These are phyloP conservation scores for Durotheca rogersii DNA, from an alignment of 495 filamentous ascomycete genomes.

Conservation along the genomic window DNA sequence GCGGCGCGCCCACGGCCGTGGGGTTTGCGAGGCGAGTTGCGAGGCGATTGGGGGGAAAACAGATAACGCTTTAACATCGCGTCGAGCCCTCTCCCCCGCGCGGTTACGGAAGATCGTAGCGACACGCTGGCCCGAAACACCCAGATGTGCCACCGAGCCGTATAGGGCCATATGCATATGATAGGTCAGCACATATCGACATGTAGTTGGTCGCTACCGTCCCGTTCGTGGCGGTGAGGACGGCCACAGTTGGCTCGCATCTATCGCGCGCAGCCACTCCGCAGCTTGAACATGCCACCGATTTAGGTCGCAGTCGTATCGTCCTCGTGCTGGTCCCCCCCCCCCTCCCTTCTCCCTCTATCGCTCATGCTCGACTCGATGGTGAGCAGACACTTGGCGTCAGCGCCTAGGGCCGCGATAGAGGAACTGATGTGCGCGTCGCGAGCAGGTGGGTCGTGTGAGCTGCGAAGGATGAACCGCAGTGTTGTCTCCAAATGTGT, in stretches of 20 bases:
- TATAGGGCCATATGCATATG: no score
- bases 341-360: not conserved
- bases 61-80: constrained; percentile 19
- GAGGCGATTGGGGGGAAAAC: constrained; percentile 2
- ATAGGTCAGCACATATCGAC: constrained; percentile 17
- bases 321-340: no score
- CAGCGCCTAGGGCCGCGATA: not conserved
- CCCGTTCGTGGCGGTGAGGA: constrained; percentile 24
- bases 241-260: constrained; percentile 2
- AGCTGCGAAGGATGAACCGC: not conserved
- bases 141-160: constrained; percentile 19
- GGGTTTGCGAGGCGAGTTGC: not conserved
- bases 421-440: not conserved
- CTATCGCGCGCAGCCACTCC: no score
- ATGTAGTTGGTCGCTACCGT: no score
- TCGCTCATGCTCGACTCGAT: not conserved
- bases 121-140: constrained; percentile 26
- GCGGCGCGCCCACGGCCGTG: constrained; percentile 4
- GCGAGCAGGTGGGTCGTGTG: not conserved
- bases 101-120: not conserved
- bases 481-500: not conserved
- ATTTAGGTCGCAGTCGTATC: no score
- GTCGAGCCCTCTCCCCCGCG: constrained; percentile 1
- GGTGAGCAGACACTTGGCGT: not conserved
- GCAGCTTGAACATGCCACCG: no score